A percentile compares a stretch with the other conserved stretches of the same genome.
phyloP scores from a whole-genome alignment of 495 filamentous ascomycete species.

The Hypoxylon intermedium region DNA sequence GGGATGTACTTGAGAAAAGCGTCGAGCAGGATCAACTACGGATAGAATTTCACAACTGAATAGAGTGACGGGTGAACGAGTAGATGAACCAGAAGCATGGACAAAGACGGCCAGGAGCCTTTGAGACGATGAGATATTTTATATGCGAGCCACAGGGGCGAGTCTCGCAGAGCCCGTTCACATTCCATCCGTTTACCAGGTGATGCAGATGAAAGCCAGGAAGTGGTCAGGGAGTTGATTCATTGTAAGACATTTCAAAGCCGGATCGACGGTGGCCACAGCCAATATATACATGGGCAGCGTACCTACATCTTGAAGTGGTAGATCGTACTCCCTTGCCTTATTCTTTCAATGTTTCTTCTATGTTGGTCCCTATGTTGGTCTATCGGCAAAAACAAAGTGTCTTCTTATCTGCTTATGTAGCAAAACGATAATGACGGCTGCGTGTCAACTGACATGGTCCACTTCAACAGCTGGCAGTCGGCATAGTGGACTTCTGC shows the following conservation, averaged over 20 bases:
- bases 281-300: neutral
- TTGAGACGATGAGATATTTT: conserved; percentile 29
- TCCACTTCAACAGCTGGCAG: neutral
- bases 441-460: conserved; percentile 2
- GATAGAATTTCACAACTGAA: neutral
- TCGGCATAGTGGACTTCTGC: neutral
- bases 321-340: too few species aligned
- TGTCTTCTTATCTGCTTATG: neutral
- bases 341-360: too few species aligned
- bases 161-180: conserved; percentile 10
- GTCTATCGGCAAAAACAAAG: too few species aligned
- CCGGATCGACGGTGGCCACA: neutral
- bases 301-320: neutral
- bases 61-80: neutral
- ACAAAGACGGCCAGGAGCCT: conserved; percentile 22
- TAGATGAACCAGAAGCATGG: conserved; percentile 4
- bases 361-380: neutral
- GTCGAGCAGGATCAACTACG: neutral
- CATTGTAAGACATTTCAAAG: conserved; percentile 24
- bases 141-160: conserved; percentile 5
- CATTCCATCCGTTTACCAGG: conserved; percentile 7
- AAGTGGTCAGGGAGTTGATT: neutral
- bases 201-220: conserved; percentile 5
- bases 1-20: neutral
- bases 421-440: neutral